phyloP scores from a whole-genome alignment of 2,329 filamentous ascomycete genomes.

The Hypoxylon sp. region DNA sequence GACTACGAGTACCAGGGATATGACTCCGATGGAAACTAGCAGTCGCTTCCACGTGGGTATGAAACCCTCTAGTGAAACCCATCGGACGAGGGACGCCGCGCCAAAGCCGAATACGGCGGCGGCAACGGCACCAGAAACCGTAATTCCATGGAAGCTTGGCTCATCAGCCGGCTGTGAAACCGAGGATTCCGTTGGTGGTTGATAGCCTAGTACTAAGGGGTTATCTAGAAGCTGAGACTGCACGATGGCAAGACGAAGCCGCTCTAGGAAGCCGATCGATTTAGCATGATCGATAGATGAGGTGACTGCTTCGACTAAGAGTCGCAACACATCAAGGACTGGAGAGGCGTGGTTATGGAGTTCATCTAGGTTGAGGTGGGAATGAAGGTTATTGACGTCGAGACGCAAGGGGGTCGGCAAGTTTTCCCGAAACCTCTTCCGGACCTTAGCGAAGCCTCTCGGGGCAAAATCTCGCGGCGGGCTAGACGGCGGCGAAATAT shows the following conservation, averaged over 20 bases:
- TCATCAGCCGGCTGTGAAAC: constrained; percentile 43
- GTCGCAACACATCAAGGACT: constrained; percentile 47
- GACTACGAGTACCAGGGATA: constrained; percentile 43
- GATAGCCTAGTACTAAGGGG: constrained; percentile 51
- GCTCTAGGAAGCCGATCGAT: constrained; percentile 54
- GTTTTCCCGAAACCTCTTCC: constrained; percentile 52
- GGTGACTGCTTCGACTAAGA: constrained; percentile 52
- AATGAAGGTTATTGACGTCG: constrained; percentile 47
- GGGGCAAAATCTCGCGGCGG: constrained; percentile 54
- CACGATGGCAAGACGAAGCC: constrained; percentile 54
- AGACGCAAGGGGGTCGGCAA: constrained; percentile 50
- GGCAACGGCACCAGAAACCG: constrained; percentile 52
- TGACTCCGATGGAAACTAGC: constrained; percentile 44
- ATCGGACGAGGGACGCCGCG: constrained; percentile 51
- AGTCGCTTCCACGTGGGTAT: constrained; percentile 51
- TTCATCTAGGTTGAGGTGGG: constrained; percentile 48
- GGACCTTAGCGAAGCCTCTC: constrained; percentile 53
- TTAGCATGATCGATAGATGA: constrained; percentile 54
- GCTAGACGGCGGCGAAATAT: constrained; percentile 52
- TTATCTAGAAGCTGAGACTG: constrained; percentile 55
- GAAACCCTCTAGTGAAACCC: constrained; percentile 51
- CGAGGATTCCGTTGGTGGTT: constrained; percentile 44
- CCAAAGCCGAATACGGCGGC: constrained; percentile 53
- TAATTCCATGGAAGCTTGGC: constrained; percentile 50
- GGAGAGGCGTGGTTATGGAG: constrained; percentile 51